Base-by-base conservation (phyloP, 441 rosid species). In the Brassica hybrid region DNA sequence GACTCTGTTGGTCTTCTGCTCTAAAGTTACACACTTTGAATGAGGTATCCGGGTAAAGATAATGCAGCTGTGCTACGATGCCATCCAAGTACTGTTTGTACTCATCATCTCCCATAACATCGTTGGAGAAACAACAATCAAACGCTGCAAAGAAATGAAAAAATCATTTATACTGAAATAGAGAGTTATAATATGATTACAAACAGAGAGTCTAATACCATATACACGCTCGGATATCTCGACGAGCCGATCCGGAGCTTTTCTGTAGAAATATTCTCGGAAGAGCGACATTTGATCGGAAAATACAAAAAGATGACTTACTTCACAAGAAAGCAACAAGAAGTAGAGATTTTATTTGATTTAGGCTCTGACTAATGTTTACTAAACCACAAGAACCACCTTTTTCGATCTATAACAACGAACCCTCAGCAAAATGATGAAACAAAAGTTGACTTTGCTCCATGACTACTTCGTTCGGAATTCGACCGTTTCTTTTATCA, bases 211-310 rank as follows among this genome's bases (percentile, higher is more conserved):
- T 74, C 36, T 50, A 2, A 50, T 50, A 95, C 99, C 99, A 73
- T 95, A 93, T 76, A 95, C 96, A 56, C 97, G 89, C 85, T 95
- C 98, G 19, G 99, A 93, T 88, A 95, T 95, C 91, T 95, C 98
- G 38, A 95, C 95, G 83, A 95, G 98, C 83, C 94, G 96, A 90
- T 95, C 98, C 83, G 95, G 99, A 81, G 99, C 97, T 86, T 95
- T 95, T 86, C 94, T 89, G 76, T 91, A 90, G 75, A 93, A 93
- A 87, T n/a, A 7, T 6, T 50, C 14, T 50, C 97, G 90, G 91
- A 93, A 95, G 97, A 93, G 98, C 94, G 99, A 97, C 98, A 95
- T 93, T 74, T 0, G 86, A 80, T 89, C 96, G 2, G 41, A 2
- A 36, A 25, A 25, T 3, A 36, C 1, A 36, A 36, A 36, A 36